Base-by-base conservation (phyloP, 257 asterid genomes). In the Voacanga thouarsii region DNA sequence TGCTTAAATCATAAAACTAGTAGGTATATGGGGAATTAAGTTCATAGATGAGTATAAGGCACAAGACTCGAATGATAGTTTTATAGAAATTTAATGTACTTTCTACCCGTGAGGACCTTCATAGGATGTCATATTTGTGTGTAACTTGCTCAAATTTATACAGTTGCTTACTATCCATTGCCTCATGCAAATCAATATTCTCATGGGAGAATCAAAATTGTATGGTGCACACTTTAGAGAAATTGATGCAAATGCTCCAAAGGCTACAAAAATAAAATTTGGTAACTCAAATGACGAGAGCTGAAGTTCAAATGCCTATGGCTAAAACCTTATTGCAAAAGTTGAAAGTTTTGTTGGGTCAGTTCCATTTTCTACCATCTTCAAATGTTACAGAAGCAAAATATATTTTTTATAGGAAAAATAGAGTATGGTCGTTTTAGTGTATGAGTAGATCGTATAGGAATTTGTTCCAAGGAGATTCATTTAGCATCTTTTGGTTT, bases 171-270 rank as follows among this genome's bases (percentile, higher is more conserved):
- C 33, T 67, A 5, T 11, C n/a, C 11, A 18, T n/a, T 53, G 18
- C 8, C 51, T 28, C 11, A 53, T 28, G 28, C 44, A 50, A 30
- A 12, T 65, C 65, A 72, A 39, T 77, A 44, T 79, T 56, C 49
- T 67, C 28, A 50, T 33, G 82, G 79, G 94, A 95, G 99, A 95
- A 80, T 95, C 99, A 67, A 93, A 93, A 88, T 82, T 95, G 73
- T 95, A 95, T 14, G 99, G 99, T 71, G 97, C 97, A 64, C 98
- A 95, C 83, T 95, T 95, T 81, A 93, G 89, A 88, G 99, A 95
- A 80, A 93, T 95, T 6, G 90, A 84, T 56, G 84, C 85, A n/a
- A 90, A 90, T 83, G 99, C 98, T 82, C 97, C 98, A 43, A 91
- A 95, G 88, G 97, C 98, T 61, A 86, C 94, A 30, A 95, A 91